Base-by-base conservation (phyloP, 495 filamentous ascomycete species). In the Geoglossum glabrum region DNA sequence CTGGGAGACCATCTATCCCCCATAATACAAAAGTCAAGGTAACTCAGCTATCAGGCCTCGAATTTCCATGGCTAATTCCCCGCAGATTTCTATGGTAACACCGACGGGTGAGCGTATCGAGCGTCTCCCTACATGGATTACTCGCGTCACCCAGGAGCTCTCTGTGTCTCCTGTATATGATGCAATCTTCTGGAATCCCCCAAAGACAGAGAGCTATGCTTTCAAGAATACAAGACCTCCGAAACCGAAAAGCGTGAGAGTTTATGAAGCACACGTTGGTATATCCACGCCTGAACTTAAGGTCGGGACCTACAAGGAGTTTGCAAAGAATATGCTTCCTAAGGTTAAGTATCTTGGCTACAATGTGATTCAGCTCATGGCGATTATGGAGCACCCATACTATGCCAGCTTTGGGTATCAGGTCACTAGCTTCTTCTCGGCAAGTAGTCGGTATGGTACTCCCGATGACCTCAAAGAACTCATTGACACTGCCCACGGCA, bases 331-430 rank as follows among this genome's bases (percentile, higher is more conserved):
- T 68, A 84, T 92, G 78, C 78, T 98, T 8, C 88, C 90, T 9
- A 82, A 90, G 60, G 96, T 98, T 71, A 82, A 89, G 64, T 73
- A 79, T 63, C 75, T 96, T 57, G 92, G 90, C 57, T 98, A 98
- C 72, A 96, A 98, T 72, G 84, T 90, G 43, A 96, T 98, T 63
- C 92, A 98, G 69, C 75, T 98, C 62, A 98, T 98, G 92, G 92
- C 92, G 43, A 77, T 98, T 63, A 97, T 97, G 87, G 92, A 98
- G 68, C 92, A 98, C 71, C 90, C 92, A 28, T 98, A 98, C 73
- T 98, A 98, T 69, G 92, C 92, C 61, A 96, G 90, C 63, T 98
- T 98, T 64, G 92, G 92, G 34, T 98, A 98, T 70, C 92, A 98
- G 67, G 80, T 98, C 63, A 97, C 95, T 70, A 95, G 84, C 71